phyloP scores from a whole-genome alignment of 2,329 filamentous ascomycete genomes.

The Catunica adiposa region DNA sequence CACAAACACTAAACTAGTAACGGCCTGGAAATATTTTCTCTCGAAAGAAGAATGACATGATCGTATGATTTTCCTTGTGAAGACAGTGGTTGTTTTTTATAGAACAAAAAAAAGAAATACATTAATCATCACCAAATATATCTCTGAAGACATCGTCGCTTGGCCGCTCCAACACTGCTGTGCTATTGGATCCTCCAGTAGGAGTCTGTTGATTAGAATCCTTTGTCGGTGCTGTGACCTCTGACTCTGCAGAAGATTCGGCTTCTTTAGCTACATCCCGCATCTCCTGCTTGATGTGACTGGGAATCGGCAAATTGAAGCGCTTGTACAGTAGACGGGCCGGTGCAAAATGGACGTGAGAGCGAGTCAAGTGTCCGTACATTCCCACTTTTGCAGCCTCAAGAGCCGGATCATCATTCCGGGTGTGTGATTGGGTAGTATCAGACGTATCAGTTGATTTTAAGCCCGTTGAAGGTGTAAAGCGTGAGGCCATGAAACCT shows the following conservation, averaged over 20 bases:
- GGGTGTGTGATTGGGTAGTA: constrained; percentile 21
- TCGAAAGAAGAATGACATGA: no score
- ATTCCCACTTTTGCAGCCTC: constrained; percentile 79
- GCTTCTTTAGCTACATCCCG: background rate
- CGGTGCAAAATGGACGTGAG: constrained; percentile 56
- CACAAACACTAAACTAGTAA: no score
- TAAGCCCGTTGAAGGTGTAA: constrained; percentile 49
- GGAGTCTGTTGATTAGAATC: background rate
- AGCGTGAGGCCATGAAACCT: constrained; percentile 82
- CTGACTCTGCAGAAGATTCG: background rate
- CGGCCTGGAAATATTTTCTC: no score
- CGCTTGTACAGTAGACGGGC: constrained; percentile 80
- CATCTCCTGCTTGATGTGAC: constrained; percentile 25
- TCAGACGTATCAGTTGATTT: constrained; percentile 18
- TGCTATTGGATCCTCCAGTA: background rate
- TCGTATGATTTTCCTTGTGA: no score
- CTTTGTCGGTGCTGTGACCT: background rate
- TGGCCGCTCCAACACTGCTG: background rate
- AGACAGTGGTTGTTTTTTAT: no score
- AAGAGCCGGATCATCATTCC: constrained; percentile 51
- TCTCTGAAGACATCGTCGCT: constrained; percentile 13
- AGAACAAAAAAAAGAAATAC: no score
- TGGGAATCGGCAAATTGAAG: constrained; percentile 71
- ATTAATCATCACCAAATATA: constrained; percentile 14
- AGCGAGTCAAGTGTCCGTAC: constrained; percentile 79